phyloP scores from a whole-genome alignment of 2,329 filamentous ascomycete genomes.

The Beauveria caledonica region DNA sequence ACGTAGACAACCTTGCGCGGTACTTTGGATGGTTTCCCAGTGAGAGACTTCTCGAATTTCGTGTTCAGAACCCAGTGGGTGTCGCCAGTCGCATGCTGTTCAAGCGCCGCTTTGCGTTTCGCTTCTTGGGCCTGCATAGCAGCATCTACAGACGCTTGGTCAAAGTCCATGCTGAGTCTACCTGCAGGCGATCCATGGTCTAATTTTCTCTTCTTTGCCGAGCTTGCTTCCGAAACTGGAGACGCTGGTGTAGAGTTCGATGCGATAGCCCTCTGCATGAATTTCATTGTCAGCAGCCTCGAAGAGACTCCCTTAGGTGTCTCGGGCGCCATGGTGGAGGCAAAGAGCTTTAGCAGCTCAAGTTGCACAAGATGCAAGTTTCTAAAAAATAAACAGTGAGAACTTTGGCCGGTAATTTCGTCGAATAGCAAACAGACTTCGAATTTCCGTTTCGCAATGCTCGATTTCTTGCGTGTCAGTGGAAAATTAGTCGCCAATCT shows the following conservation, averaged over 20 bases:
- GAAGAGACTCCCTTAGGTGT: conserved; percentile 69
- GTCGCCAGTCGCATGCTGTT: conserved; percentile 58
- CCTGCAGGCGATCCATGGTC: conserved; percentile 29
- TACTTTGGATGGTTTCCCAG: conserved; percentile 24
- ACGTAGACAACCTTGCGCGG: conserved; percentile 52
- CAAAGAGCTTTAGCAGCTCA: neutral
- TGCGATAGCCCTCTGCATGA: conserved; percentile 83
- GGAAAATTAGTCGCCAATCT: neutral
- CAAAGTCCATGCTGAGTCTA: conserved; percentile 32
- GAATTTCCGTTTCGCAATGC: neutral
- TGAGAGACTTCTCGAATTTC: conserved; percentile 18
- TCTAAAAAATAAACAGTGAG: neutral
- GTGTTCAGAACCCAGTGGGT: conserved; percentile 68
- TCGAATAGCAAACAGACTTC: neutral
- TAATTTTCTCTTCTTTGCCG: conserved; percentile 56
- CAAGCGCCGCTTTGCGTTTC: conserved; percentile 52
- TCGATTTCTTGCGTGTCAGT: neutral
- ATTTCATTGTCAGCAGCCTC: conserved; percentile 89
- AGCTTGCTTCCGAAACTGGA: conserved; percentile 41
- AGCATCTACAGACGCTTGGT: conserved; percentile 53
- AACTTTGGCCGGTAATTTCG: too few species aligned
- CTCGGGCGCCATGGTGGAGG: conserved; percentile 35
- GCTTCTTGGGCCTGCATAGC: conserved; percentile 60
- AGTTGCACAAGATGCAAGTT: neutral
- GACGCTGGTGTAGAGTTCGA: conserved; percentile 40